These are phyloP conservation scores for Saccharomycopsis olivae DNA, from an alignment of 805 yeast species.

Conservation along the genomic window DNA sequence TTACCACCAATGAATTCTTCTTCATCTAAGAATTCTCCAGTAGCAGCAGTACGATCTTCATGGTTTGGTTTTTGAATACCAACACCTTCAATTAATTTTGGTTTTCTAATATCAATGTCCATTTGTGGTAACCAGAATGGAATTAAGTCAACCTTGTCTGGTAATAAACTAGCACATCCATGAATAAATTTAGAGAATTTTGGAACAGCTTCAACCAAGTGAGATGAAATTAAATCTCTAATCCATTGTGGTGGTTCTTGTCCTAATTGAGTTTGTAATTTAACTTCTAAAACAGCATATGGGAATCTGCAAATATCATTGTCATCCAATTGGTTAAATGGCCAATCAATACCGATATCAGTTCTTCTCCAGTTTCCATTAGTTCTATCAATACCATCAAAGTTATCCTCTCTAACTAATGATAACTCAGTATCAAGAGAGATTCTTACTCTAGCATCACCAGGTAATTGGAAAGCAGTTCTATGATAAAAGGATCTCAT, in stretches of 20 bases:
- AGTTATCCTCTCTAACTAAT: constrained; percentile 97
- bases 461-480: constrained; percentile 98
- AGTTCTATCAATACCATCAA: constrained; percentile 87
- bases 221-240: constrained; percentile 80
- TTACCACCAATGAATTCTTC: constrained; percentile 37
- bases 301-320: constrained; percentile 89
- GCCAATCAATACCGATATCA: constrained; percentile 97
- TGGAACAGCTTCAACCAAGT: constrained; percentile 95
- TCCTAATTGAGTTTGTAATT: constrained; percentile 93
- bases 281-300: constrained; percentile 94
- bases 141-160: constrained; percentile 70
- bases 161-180: constrained; percentile 87
- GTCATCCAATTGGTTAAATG: constrained; percentile 77
- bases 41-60: constrained; percentile 27
- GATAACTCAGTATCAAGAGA: constrained; percentile 93
- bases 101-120: constrained; percentile 91
- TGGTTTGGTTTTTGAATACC: constrained; percentile 23
- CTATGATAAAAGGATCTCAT: constrained; percentile 94
- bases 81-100: constrained; percentile 38
- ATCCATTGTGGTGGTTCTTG: constrained; percentile 99
- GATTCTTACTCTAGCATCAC: constrained; percentile 98
- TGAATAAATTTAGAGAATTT: constrained; percentile 96
- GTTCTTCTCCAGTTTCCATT: constrained; percentile 94
- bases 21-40: constrained; percentile 56
- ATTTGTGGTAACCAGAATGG: constrained; percentile 99